Evolutionary conservation across 2,329 filamentous ascomycete species (phyloP).

Genomic region (Aspergillus transmontanensis): DNA sequence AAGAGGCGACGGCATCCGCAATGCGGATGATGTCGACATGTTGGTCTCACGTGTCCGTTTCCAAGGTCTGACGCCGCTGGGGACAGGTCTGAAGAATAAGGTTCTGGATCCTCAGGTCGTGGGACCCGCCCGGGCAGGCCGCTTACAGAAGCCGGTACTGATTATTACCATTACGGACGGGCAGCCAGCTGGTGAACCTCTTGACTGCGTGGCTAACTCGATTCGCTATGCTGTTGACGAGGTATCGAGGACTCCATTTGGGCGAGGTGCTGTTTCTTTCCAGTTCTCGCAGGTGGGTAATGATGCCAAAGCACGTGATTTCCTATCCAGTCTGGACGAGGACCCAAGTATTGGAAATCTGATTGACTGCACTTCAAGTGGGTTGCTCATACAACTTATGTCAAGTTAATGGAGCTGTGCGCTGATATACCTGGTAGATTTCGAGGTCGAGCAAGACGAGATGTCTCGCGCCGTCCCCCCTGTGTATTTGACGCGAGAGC

Average conservation of each 20-base stretch:
- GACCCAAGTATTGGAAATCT: slow-evolving; percentile 63
- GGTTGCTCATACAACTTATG: slow-evolving; percentile 29
- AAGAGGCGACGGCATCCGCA: slow-evolving; percentile 58
- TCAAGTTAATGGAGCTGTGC: background rate
- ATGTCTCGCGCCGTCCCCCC: slow-evolving; percentile 65
- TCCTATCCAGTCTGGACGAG: slow-evolving; percentile 65
- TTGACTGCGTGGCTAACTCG: slow-evolving; percentile 58
- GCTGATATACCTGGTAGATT: slow-evolving; percentile 51
- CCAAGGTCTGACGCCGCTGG: slow-evolving; percentile 68
- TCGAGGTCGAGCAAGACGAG: slow-evolving; percentile 68
- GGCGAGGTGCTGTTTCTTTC: slow-evolving; percentile 63
- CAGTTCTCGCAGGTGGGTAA: slow-evolving; percentile 72
- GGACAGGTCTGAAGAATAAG: slow-evolving; percentile 63
- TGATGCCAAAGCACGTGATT: slow-evolving; percentile 65
- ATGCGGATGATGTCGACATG: slow-evolving; percentile 59
- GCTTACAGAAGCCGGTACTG: slow-evolving; percentile 64
- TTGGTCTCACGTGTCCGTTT: slow-evolving; percentile 63
- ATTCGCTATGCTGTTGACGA: slow-evolving; percentile 59
- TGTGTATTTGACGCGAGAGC: slow-evolving; percentile 64
- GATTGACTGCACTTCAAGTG: slow-evolving; percentile 71
- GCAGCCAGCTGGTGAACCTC: slow-evolving; percentile 65
- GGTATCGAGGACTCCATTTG: slow-evolving; percentile 54
- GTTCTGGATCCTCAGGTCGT: slow-evolving; percentile 65
- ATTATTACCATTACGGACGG: slow-evolving; percentile 69
- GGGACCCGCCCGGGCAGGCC: slow-evolving; percentile 52